These are phyloP conservation scores for Amaranthus hypochondriacus DNA, from an alignment of 148 eudicot genomes.

Conservation along the genomic window DNA sequence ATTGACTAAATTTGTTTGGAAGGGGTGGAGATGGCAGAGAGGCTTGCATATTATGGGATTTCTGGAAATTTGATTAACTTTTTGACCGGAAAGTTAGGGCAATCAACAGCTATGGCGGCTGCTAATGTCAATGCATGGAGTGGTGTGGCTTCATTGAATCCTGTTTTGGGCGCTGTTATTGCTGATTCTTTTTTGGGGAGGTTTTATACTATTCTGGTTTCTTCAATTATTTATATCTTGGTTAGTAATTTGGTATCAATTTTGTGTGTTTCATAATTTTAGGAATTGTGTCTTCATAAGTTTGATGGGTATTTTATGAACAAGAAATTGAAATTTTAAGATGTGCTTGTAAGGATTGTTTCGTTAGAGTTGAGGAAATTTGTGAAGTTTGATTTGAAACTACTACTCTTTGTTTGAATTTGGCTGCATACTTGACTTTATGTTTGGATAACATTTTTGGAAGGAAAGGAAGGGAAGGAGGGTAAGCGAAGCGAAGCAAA, in stretches of 20 bases:
- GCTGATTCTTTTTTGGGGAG: constrained; percentile 47
- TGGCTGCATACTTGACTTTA: too few relatives aligned
- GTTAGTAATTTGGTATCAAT: constrained; percentile 18
- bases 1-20: too few relatives aligned
- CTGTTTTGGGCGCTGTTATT: constrained; percentile 38
- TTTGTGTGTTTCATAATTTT: background rate
- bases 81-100: constrained; percentile 38
- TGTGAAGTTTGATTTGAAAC: too few relatives aligned
- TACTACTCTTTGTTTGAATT: too few relatives aligned
- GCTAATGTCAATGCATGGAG: constrained; percentile 37
- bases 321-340: too few relatives aligned
- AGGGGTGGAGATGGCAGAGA: constrained; percentile 32
- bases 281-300: too few relatives aligned
- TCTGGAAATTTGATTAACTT: constrained; percentile 23
- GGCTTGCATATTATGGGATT: constrained; percentile 31
- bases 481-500: too few relatives aligned
- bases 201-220: constrained; percentile 28
- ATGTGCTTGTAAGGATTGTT: too few relatives aligned
- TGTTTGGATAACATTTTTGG: too few relatives aligned
- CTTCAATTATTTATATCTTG: constrained; percentile 42
- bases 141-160: constrained; percentile 31
- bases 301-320: too few relatives aligned
- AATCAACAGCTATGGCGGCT: constrained; percentile 46
- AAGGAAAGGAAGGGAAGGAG: too few relatives aligned
- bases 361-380: too few relatives aligned